These are phyloP conservation scores for Lolium multiflorum DNA, from an alignment of 176 grass and related monocot genomes.

Conservation along the genomic window DNA sequence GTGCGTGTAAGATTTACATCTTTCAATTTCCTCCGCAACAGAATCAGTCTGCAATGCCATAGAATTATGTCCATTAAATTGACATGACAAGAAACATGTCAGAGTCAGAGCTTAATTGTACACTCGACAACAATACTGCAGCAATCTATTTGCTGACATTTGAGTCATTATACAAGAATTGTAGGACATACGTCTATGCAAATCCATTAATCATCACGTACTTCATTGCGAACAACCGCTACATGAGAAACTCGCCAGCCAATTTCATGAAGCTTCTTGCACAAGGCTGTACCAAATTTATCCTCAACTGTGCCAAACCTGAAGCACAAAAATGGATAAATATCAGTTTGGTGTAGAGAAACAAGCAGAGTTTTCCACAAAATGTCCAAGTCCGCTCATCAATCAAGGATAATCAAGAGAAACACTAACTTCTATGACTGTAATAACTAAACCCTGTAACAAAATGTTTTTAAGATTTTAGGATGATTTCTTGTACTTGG, in stretches of 20 bases:
- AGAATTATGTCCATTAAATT: slow-evolving; percentile 29
- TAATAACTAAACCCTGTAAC: slow-evolving; percentile 15
- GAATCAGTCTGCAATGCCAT: slow-evolving; percentile 80
- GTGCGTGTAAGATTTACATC: slow-evolving; percentile 46
- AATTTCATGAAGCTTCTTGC: slow-evolving; percentile 90
- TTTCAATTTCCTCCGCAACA: slow-evolving; percentile 90
- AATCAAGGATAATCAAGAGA: background rate
- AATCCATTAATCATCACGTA: slow-evolving; percentile 51
- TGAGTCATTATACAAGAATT: background rate
- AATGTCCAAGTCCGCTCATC: background rate
- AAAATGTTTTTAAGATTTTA: slow-evolving; percentile 1
- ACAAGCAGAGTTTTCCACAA: slow-evolving; percentile 10
- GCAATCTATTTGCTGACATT: slow-evolving; percentile 24
- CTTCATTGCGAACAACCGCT: slow-evolving; percentile 79
- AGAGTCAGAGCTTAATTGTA: slow-evolving; percentile 16
- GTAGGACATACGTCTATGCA: background rate
- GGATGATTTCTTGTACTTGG: slow-evolving; percentile 27
- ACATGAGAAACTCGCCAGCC: slow-evolving; percentile 88
- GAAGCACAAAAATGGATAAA: slow-evolving; percentile 43
- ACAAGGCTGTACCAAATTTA: slow-evolving; percentile 72
- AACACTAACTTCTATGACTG: slow-evolving; percentile 1
- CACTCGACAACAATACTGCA: slow-evolving; percentile 33
- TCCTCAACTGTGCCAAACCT: slow-evolving; percentile 85
- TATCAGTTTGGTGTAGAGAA: slow-evolving; percentile 28
- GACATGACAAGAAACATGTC: slow-evolving; percentile 30